Evolutionary conservation across 441 rosid genomes (phyloP).

Genomic region (Populus hybrid): DNA sequence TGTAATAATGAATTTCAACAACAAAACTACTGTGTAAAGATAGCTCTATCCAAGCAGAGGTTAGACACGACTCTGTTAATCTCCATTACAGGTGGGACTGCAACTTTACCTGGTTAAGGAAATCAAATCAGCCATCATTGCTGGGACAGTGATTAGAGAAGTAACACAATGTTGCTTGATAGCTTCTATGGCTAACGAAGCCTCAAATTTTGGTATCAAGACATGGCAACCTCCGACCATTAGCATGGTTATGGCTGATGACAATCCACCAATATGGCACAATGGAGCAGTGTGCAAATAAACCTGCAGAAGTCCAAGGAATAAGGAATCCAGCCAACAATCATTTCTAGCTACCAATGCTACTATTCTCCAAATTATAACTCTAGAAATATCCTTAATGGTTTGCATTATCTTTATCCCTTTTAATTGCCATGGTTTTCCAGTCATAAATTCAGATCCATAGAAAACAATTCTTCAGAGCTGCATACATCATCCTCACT

Average conservation of each 20-base stretch:
- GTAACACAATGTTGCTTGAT: slow-evolving; percentile 58
- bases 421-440: background rate
- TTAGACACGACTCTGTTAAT: background rate
- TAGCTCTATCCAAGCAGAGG: background rate
- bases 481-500: slow-evolving; percentile 76
- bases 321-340: background rate
- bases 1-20: background rate
- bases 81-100: background rate
- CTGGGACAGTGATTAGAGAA: slow-evolving; percentile 74
- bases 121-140: slow-evolving; percentile 71
- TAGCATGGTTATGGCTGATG: slow-evolving; percentile 85
- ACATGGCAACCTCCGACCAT: slow-evolving; percentile 85
- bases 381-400: background rate
- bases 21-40: background rate
- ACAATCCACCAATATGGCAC: slow-evolving; percentile 87
- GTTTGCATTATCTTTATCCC: slow-evolving; percentile 1
- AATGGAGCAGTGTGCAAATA: slow-evolving; percentile 83
- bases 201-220: slow-evolving; percentile 73
- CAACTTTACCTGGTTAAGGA: slow-evolving; percentile 45
- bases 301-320: slow-evolving; percentile 48
- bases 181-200: slow-evolving; percentile 46
- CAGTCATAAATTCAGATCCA: background rate
- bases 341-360: background rate
- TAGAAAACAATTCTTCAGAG: slow-evolving; percentile 17
- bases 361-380: background rate